phyloP scores from a whole-genome alignment of 23 red algal genomes.

The Agarophyton chilense region DNA sequence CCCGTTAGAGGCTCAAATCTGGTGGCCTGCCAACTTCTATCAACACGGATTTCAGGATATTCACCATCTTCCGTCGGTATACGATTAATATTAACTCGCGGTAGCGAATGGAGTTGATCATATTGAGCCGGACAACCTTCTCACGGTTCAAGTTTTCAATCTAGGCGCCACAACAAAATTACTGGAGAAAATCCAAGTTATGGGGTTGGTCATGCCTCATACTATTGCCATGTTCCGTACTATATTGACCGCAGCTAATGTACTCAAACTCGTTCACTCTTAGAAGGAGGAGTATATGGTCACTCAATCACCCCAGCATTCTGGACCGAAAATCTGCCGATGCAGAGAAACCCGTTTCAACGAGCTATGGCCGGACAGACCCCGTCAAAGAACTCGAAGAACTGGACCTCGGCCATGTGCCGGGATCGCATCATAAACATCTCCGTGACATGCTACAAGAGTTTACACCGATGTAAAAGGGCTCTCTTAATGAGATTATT shows the following conservation, averaged over 20 bases:
- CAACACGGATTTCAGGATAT: background rate
- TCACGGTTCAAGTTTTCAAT: background rate
- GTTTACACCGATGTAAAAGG: conserved; percentile 19
- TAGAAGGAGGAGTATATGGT: too few relatives aligned
- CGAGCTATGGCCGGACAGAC: background rate
- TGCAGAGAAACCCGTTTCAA: background rate
- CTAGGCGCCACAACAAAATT: too few relatives aligned
- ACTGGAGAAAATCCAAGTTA: background rate
- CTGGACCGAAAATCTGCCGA: too few relatives aligned
- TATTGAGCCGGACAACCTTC: background rate
- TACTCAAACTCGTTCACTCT: too few relatives aligned
- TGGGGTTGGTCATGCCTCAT: background rate
- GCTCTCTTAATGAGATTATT: conserved; percentile 30
- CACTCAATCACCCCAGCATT: too few relatives aligned
- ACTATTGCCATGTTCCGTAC: background rate
- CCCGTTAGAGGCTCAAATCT: background rate
- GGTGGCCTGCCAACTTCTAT: background rate
- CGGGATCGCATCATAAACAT: background rate
- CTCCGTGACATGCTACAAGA: background rate
- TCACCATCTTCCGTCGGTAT: background rate
- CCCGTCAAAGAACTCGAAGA: background rate
- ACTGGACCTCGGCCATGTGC: background rate
- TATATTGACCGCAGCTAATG: background rate
- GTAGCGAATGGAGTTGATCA: background rate
- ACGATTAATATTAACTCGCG: background rate